These are phyloP conservation scores for Citrus reticulata DNA, from an alignment of 345 rosid species.

Conservation along the genomic window DNA sequence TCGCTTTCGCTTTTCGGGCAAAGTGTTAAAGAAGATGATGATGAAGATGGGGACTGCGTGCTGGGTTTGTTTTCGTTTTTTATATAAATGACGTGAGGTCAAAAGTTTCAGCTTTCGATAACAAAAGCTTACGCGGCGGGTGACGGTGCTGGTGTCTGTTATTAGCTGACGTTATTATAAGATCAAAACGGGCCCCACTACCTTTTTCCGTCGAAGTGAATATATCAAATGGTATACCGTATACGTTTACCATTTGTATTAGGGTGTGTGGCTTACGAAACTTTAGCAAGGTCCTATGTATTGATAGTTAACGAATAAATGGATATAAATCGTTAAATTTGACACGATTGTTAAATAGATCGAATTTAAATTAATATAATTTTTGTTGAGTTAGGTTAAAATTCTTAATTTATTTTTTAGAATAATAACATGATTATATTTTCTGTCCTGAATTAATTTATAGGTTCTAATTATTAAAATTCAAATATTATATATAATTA, in stretches of 20 bases:
- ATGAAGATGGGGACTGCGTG: not conserved
- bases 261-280: too few species aligned
- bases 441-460: fast-evolving
- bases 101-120: slow-evolving; percentile 5
- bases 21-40: not conserved
- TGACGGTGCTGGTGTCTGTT: not conserved
- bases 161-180: not conserved
- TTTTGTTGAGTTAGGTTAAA: too few species aligned
- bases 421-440: too few species aligned
- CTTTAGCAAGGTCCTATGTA: too few species aligned
- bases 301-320: too few species aligned
- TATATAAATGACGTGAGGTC: not conserved
- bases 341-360: fast-evolving
- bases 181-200: not conserved
- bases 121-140: slow-evolving; percentile 14
- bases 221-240: too few species aligned
- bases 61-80: not conserved
- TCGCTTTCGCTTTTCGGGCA: not conserved
- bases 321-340: too few species aligned
- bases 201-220: too few species aligned
- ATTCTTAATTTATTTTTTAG: fast-evolving
- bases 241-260: too few species aligned
- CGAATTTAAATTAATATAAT: fast-evolving
- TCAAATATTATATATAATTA: fast-evolving
- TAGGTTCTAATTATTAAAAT: fast-evolving